Conservation (phyloP, 2,329 filamentous ascomycete genomes). For the Penicillium sp. region DNA sequence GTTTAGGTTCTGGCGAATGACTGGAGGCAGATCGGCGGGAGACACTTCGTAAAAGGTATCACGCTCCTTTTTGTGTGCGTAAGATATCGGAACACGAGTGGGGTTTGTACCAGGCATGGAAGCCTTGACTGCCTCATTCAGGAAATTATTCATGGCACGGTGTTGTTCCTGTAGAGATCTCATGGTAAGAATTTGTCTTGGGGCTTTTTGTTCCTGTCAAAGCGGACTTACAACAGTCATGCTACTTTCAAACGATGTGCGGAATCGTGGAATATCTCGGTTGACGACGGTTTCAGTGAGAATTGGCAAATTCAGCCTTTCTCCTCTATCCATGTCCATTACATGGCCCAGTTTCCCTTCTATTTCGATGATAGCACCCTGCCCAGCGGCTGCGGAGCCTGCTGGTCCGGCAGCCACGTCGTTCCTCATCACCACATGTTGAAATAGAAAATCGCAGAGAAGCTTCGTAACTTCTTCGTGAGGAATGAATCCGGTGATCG, state of each 20-base stretch:
- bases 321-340: constrained; percentile 69
- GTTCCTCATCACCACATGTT: constrained; percentile 67
- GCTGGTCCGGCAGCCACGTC: constrained; percentile 58
- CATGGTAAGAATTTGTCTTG: background rate
- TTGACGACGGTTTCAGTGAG: constrained; percentile 69
- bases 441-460: constrained; percentile 79
- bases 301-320: constrained; percentile 67
- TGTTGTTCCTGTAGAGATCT: constrained; percentile 66
- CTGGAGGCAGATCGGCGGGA: constrained; percentile 61
- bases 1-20: constrained; percentile 62
- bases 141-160: constrained; percentile 75
- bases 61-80: constrained; percentile 77
- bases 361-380: constrained; percentile 79
- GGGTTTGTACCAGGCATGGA: constrained; percentile 44
- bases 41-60: constrained; percentile 83
- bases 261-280: constrained; percentile 51
- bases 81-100: constrained; percentile 57
- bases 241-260: constrained; percentile 75
- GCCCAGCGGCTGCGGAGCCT: constrained; percentile 58
- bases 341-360: constrained; percentile 90
- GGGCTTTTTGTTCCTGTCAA: constrained; percentile 2
- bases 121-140: constrained; percentile 68
- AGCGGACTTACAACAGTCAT: constrained; percentile 75
- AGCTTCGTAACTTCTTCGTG: constrained; percentile 72
- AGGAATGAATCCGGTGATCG: constrained; percentile 69